These are phyloP conservation scores for Vigna nakashimae DNA, from an alignment of 306 rosid genomes.

Conservation along the genomic window DNA sequence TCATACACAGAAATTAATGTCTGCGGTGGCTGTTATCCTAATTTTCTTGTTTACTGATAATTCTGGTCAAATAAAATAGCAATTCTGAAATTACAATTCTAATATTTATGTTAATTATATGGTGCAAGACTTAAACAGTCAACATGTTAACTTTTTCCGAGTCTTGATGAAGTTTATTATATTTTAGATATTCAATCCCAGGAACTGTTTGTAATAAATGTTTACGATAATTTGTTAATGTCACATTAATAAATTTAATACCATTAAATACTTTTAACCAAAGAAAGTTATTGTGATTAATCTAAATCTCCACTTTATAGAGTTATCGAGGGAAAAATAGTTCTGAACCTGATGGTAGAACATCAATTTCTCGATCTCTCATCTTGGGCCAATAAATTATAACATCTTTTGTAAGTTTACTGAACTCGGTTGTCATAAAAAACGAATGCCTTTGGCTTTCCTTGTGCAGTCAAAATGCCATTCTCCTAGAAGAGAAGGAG, in stretches of 20 bases:
- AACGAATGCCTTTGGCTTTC: constrained; percentile 42
- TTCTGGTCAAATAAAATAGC: constrained; percentile 32
- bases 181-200: constrained; percentile 18
- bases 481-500: constrained; percentile 91
- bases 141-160: not conserved
- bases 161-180: constrained; percentile 9
- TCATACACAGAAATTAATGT: not conserved
- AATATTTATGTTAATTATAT: constrained; percentile 26
- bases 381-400: constrained; percentile 27
- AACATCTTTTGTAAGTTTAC: constrained; percentile 32
- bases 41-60: not conserved
- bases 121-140: constrained; percentile 11
- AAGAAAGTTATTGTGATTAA: not conserved
- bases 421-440: constrained; percentile 28
- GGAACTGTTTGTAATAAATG: not conserved
- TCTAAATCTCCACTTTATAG: constrained; percentile 21
- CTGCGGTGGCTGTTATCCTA: no score
- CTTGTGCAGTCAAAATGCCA: constrained; percentile 81
- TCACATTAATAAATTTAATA: not conserved
- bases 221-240: constrained; percentile 2
- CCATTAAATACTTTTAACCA: not conserved
- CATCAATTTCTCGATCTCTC: constrained; percentile 12
- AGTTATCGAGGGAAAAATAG: constrained; percentile 1
- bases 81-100: constrained; percentile 32
- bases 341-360: constrained; percentile 6